phyloP scores from a whole-genome alignment of 352 stramenopile genomes.

The Phytopythium boreale region DNA sequence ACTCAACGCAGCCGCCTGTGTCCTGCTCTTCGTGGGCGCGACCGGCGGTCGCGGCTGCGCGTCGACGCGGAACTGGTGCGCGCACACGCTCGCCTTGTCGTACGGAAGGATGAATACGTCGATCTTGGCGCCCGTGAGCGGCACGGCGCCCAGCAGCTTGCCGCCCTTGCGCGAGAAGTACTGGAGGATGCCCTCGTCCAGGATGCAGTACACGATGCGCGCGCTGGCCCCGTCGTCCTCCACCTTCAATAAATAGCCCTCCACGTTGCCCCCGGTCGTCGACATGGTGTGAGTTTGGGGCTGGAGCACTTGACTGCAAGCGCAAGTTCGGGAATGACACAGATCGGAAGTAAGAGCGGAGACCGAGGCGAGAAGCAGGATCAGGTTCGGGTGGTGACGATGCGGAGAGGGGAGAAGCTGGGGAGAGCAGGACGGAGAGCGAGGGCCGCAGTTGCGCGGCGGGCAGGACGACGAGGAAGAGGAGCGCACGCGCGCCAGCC shows the following conservation, averaged over 20 bases:
- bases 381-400: background rate
- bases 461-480: constrained; percentile 1
- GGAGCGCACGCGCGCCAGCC: background rate
- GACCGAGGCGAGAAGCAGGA: background rate
- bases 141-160: constrained; percentile 51
- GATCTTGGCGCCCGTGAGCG: constrained; percentile 72
- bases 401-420: background rate
- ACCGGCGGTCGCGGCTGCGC: constrained; percentile 29
- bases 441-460: constrained; percentile 1
- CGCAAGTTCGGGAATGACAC: constrained; percentile 3
- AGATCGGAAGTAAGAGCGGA: background rate
- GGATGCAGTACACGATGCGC: constrained; percentile 79
- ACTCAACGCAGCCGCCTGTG: constrained; percentile 15
- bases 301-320: background rate
- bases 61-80: constrained; percentile 70
- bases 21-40: background rate
- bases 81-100: constrained; percentile 32
- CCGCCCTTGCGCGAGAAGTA: constrained; percentile 79
- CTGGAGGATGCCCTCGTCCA: constrained; percentile 77
- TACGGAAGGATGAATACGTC: constrained; percentile 63
- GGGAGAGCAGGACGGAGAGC: background rate
- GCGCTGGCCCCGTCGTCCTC: constrained; percentile 35
- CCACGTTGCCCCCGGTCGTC: constrained; percentile 63
- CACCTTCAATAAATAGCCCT: constrained; percentile 81
- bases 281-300: constrained; percentile 17